Conservation (phyloP, 2,329 filamentous ascomycete genomes). For the Fusarium pseudonygamai region DNA sequence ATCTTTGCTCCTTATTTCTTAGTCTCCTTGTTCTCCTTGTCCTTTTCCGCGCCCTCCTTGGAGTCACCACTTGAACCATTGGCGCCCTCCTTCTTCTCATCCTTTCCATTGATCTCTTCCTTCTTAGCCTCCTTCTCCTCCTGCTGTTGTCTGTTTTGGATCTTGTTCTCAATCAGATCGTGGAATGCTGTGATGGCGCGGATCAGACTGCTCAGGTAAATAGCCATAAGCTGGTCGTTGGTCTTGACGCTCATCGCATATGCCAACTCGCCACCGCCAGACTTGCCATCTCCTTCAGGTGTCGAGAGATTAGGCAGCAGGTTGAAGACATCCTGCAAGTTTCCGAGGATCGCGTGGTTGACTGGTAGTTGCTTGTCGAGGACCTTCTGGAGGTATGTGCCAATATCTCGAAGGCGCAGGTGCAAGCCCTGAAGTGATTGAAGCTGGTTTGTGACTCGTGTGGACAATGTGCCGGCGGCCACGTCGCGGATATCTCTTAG, state of each 20-base stretch:
- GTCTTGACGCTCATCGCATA: slow-evolving; percentile 99
- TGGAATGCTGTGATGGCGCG: slow-evolving; percentile 98
- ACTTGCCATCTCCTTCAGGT: slow-evolving; percentile 72
- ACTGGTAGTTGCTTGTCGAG: slow-evolving; percentile 91
- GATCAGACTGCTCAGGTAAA: slow-evolving; percentile 94
- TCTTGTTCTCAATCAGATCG: slow-evolving; percentile 99
- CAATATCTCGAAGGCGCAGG: slow-evolving; percentile 92
- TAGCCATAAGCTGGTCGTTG: slow-evolving; percentile 98
- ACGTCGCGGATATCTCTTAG: slow-evolving; percentile 98
- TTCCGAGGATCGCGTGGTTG: slow-evolving; percentile 96
- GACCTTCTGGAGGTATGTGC: slow-evolving; percentile 94
- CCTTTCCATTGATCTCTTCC: slow-evolving; percentile 69
- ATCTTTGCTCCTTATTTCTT: slow-evolving; percentile 47
- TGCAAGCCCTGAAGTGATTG: slow-evolving; percentile 97
- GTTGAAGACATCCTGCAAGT: slow-evolving; percentile 99
- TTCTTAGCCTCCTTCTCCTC: slow-evolving; percentile 94
- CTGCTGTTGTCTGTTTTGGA: slow-evolving; percentile 96
- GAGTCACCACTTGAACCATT: slow-evolving; percentile 54
- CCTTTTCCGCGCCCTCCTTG: slow-evolving; percentile 63
- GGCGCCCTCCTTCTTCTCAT: slow-evolving; percentile 65
- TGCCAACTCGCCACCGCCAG: slow-evolving; percentile 84
- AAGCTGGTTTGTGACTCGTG: slow-evolving; percentile 95
- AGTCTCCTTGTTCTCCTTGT: slow-evolving; percentile 66
- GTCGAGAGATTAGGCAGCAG: slow-evolving; percentile 95
- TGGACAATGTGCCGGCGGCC: slow-evolving; percentile 94